Evolutionary conservation across 352 stramenopile genomes (phyloP), one percentile per base, ranked within the genome.

Genomic region (Thalassiosira livingstoniorum): DNA sequence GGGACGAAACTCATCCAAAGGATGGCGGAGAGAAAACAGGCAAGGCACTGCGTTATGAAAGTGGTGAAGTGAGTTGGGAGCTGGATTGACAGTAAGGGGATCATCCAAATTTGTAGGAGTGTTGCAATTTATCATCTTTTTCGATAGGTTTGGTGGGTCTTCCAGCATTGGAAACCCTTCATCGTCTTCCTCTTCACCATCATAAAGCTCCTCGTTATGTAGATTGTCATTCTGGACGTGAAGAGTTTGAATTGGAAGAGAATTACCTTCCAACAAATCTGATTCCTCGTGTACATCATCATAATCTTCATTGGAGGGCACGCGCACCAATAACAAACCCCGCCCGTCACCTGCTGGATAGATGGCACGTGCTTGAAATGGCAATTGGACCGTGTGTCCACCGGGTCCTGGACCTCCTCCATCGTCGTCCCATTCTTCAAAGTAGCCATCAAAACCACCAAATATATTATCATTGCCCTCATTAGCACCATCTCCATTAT

Each of bases 1-100:
- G 11, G 85, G 85, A 65, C 76, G 69, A 51, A 93, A 75, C 57
- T 94, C 89, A 61, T 93, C 82, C 13, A 93, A 82, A 42, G 90
- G 90, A 83, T 94, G 89, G 42, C 72, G 54, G 2, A 94, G 58
- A 15, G 91, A 82, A 70, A 90, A 90, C 71, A 95, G 37, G 83
- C 68, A 89, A 18, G 90, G 87, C 51, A 92, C 74, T 31, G 21
- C 61, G 21, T 67, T 58, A 58, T 27, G 11, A 27, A 10, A 29
- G 4, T 29, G 5, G 7, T 15, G 7, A 58, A 29, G 21, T 58
- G n/a, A 23, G 62, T 34, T 32, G 15, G 0, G 23, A 60, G 39
- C 43, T 37, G 15, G 34, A 39, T 27, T 53, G 11, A 21, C 27
- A n/a, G 25, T 43, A 29, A 64, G 25, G 10, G 13, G 7, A 5